Evolutionary conservation across 2,329 filamentous ascomycete species (phyloP), one percentile per base, ranked within the genome.

Genomic region (Hypoxylon sp.): DNA sequence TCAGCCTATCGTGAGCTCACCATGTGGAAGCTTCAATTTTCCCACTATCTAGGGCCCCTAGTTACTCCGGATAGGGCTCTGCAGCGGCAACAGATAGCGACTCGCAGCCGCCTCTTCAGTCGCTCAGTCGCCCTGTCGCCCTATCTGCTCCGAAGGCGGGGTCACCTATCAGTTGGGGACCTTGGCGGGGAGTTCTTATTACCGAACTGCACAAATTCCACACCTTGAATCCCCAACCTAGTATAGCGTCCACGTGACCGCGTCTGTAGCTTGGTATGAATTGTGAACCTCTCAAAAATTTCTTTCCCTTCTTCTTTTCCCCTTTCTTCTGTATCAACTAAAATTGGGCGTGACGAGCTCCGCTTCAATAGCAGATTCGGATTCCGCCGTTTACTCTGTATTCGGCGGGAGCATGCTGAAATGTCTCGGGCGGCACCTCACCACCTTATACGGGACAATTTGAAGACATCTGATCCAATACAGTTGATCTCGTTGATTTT

Each of bases 261-360:
- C 17, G 10, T 27, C 24, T 27, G 24, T 15, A 24, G 17, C 32
- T 56, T 35, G 11, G 6, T 66, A 62, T 54, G 21, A 69, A 55
- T 50, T 70, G 27, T 53, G 7, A 46, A n/a, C 15, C 29, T 37
- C 13, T 15, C n/a, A 42, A 54, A 57, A 37, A 70, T 70, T 58
- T 56, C 64, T 59, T 71, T 69, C 62, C 76, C 50, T 29, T 51
- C 19, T 75, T 64, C 69, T 74, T 76, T 79, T 24, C 24, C 75
- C 73, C 80, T 83, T 81, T 82, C 79, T 82, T 86, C 85, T 82
- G 79, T 81, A 88, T 81, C 89, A 93, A 93, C 91, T 93, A 93
- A 37, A 88, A 88, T 87, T 90, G 91, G 89, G 88, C 79, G 85
- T 91, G 91, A 94, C 87, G 91, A 92, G 89, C 50, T 84, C 84